A percentile compares a stretch with the other conserved stretches of the same genome.
These are phyloP conservation scores for Pseudogymnoascus sp. DNA, from an alignment of 2,329 filamentous ascomycete species.

Conservation along the genomic window DNA sequence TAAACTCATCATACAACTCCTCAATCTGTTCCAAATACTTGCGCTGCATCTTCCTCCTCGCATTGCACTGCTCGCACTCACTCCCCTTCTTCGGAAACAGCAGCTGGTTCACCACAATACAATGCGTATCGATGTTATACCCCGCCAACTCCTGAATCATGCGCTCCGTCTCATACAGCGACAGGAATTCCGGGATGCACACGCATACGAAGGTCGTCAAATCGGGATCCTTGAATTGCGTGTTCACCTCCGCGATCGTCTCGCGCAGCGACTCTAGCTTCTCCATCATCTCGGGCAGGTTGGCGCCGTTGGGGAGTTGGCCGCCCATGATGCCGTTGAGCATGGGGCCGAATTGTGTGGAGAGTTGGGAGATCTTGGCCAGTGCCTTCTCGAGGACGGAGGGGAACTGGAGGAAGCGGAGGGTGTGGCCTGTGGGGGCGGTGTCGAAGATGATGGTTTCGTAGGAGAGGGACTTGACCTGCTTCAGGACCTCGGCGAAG, in stretches of 20 bases:
- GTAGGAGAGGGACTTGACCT: constrained; percentile 97
- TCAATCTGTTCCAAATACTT: constrained; percentile 99
- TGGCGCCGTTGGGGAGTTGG: constrained; percentile 78
- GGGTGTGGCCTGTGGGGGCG: constrained; percentile 92
- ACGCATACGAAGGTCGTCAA: constrained; percentile 97
- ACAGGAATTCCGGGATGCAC: constrained; percentile 95
- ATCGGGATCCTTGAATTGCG: constrained; percentile 94
- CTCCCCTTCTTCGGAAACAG: constrained; percentile 82
- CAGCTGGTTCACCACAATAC: constrained; percentile 96
- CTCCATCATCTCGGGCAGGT: constrained; percentile 80
- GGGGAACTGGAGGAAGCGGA: constrained; percentile 97
- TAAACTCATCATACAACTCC: constrained; percentile 97
- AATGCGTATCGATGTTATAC: constrained; percentile 93
- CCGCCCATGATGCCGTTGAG: constrained; percentile 81
- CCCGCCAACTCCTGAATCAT: constrained; percentile 97
- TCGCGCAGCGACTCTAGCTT: constrained; percentile 90
- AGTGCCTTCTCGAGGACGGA: constrained; percentile 96
- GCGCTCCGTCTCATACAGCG: constrained; percentile 94
- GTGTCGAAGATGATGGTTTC: constrained; percentile 99
- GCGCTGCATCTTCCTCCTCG: constrained; percentile 94
- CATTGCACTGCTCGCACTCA: constrained; percentile 90
- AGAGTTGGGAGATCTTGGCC: constrained; percentile 92
- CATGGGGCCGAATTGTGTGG: constrained; percentile 89
- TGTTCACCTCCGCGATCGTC: constrained; percentile 92
- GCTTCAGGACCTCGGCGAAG: constrained; percentile 97